phyloP scores from a whole-genome alignment of 257 asterid genomes.

The Solanum medicagineum region DNA sequence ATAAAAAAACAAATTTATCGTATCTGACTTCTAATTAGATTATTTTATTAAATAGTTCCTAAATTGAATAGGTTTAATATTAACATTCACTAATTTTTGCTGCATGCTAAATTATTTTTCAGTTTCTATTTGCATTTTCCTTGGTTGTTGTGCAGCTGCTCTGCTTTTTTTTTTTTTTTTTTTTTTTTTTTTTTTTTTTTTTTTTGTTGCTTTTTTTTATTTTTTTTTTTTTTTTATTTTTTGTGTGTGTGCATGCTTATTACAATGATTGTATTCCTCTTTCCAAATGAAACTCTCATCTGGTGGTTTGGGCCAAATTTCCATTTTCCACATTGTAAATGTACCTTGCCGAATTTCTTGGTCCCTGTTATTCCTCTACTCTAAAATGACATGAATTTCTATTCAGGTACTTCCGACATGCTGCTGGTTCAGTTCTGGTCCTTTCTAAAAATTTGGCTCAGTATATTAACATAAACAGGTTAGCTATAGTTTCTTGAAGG shows the following conservation, averaged over 20 bases:
- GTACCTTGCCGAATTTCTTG: constrained; percentile 2
- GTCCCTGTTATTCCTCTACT: background rate
- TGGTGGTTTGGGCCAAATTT: background rate
- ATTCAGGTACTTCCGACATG: constrained; percentile 90
- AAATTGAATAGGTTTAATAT: background rate
- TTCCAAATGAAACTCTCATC: background rate
- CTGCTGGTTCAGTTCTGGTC: constrained; percentile 54
- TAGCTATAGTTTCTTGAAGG: constrained; percentile 2
- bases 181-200: no score
- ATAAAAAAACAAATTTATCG: background rate
- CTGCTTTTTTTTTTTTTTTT: background rate
- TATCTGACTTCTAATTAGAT: background rate
- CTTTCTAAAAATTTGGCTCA: constrained; percentile 65
- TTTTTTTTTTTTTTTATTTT: no score
- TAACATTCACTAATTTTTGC: background rate
- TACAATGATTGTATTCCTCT: background rate
- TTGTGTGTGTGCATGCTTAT: no score
- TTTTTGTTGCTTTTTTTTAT: no score
- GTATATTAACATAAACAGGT: constrained; percentile 80
- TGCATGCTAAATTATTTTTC: background rate
- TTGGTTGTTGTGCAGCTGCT: background rate
- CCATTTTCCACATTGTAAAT: background rate
- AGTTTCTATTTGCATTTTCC: background rate
- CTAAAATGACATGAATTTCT: background rate
- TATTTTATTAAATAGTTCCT: background rate